Evolutionary conservation across 495 filamentous ascomycete genomes (phyloP), one percentile per base, ranked within the genome.

Genomic region (Hyaloscypha variabilis): DNA sequence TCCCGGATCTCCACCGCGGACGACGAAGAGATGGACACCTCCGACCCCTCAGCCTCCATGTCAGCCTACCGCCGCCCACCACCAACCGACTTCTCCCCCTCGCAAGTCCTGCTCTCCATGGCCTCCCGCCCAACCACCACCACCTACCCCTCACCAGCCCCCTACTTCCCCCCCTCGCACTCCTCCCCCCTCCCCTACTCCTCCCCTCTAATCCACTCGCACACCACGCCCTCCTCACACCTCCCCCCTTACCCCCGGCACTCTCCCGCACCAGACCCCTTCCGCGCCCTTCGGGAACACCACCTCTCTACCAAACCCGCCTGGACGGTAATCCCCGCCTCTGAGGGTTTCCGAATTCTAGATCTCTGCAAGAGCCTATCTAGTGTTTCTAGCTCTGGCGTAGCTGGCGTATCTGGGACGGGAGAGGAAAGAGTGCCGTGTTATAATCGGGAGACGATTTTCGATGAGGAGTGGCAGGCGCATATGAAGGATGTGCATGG

Each of bases 401-500:
- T 19, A 10, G 21, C 52, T 49, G 30, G 36, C 8, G 19, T 8
- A 2, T n/a, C n/a, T n/a, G 60, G 39, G 11, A 24, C 19, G 10
- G 17, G 59, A 31, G 31, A 29, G 14, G n/a, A 19, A 1, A 26
- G 54, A 30, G 23, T 54, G 0, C 69, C 69, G 36, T 71, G 69
- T 25, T 71, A 71, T 42, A 71, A 71, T 36, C 65, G 69, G 3
- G 66, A 71, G 29, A 71, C 66, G 17, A 52, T 71, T 8, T 71
- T 66, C 52, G 69, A 71, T 58, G 69, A 71, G 52, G 69, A 71
- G 54, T 68, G 69, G 69, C 69, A 71, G 52, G 65, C 69, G n/a
- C 69, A 71, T 60, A 71, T 71, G 69, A 68, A 63, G 50, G 69
- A 71, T 61, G 63, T 71, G 13, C 69, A 71, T 61, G 69, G 69